Percentiles rank a stretch among this genome's conserved stretches.
Conservation (phyloP, 2,329 filamentous ascomycete species). For the Claviceps lovelessii region DNA sequence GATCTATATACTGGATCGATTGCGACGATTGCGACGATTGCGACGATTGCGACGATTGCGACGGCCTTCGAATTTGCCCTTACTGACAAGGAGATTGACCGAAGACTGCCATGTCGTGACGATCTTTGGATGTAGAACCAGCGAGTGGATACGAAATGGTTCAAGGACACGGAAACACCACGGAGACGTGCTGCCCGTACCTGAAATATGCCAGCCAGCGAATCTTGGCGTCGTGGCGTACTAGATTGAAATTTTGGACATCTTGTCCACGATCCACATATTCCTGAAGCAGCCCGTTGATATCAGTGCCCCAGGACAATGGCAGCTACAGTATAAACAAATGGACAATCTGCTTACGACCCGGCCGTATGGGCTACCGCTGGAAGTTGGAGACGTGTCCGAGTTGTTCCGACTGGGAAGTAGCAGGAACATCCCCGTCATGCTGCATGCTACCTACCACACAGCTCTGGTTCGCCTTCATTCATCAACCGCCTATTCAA, state of each 20-base stretch:
- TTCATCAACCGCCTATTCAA: slow-evolving; percentile 85
- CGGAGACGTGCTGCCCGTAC: slow-evolving; percentile 37
- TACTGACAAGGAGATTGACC: slow-evolving; percentile 79
- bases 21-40: too few relatives aligned
- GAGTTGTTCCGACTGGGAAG: slow-evolving; percentile 58
- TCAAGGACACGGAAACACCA: slow-evolving; percentile 39
- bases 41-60: slow-evolving; percentile 72
- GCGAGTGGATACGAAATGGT: slow-evolving; percentile 73
- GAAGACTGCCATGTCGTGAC: slow-evolving; percentile 73
- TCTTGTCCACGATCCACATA: slow-evolving; percentile 73
- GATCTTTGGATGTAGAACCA: slow-evolving; percentile 75
- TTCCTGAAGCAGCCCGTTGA: slow-evolving; percentile 84
- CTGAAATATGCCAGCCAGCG: slow-evolving; percentile 42
- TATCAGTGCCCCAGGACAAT: slow-evolving; percentile 64
- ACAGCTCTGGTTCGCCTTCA: slow-evolving; percentile 82
- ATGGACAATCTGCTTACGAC: slow-evolving; percentile 65
- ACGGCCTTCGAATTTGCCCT: slow-evolving; percentile 87
- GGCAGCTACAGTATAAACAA: slow-evolving; percentile 77
- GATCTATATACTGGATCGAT: slow-evolving; percentile 79
- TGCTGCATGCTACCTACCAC: slow-evolving; percentile 82
- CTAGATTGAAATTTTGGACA: slow-evolving; percentile 79
- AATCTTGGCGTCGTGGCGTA: slow-evolving; percentile 80
- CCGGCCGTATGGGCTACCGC: slow-evolving; percentile 74
- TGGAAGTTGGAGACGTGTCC: slow-evolving; percentile 65
- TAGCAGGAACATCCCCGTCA: slow-evolving; percentile 61